These are phyloP conservation scores for Candida nemodendra DNA, from an alignment of 805 yeast genomes.

Conservation along the genomic window DNA sequence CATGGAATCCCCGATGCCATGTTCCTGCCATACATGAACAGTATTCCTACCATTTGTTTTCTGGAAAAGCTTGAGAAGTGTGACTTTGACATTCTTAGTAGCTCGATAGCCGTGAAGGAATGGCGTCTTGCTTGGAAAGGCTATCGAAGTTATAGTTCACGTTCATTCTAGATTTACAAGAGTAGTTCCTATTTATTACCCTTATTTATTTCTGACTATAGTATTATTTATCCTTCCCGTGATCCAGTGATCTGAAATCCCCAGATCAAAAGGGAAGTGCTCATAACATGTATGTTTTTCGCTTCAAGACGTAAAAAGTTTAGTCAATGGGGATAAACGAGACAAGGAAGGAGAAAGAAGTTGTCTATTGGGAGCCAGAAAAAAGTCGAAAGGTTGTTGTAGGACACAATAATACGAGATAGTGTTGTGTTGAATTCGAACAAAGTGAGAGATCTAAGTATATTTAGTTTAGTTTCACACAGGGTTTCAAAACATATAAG, in stretches of 20 bases:
- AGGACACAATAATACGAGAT: no score
- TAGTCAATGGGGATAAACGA: not conserved
- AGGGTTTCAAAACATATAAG: no score
- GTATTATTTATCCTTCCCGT: no score
- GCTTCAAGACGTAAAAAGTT: not conserved
- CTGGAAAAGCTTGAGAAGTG: constrained; percentile 56
- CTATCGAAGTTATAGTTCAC: constrained; percentile 49
- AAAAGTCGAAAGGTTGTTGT: no score
- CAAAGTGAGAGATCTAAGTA: no score
- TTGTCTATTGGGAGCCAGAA: no score
- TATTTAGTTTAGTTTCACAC: no score
- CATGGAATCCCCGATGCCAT: constrained; percentile 58
- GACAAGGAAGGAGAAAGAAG: not conserved
- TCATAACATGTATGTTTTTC: not conserved
- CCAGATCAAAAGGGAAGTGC: not conserved
- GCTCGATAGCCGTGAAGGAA: constrained; percentile 46
- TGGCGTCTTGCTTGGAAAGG: constrained; percentile 68
- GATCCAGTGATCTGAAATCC: no score
- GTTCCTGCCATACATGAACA: constrained; percentile 64
- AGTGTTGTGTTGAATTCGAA: no score
- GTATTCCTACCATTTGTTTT: constrained; percentile 64
- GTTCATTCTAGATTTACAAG: no score
- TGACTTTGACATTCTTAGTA: constrained; percentile 60
- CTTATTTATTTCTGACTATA: no score
- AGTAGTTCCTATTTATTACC: no score